Conservation (phyloP, 192 early-diverging fungal species). For the Coemansia sp. region DNA sequence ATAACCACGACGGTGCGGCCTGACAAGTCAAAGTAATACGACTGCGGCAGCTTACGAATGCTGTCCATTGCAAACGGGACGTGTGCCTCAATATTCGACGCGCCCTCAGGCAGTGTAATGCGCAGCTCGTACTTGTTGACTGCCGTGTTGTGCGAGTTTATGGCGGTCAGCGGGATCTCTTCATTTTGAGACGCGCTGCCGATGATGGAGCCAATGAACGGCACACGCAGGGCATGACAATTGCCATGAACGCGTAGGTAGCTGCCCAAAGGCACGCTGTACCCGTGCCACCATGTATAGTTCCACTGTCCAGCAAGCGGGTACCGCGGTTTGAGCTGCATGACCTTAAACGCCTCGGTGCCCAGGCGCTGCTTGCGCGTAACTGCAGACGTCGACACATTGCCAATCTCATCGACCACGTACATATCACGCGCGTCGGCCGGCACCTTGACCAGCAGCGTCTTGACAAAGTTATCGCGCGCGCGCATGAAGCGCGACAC, state of each 20-base stretch:
- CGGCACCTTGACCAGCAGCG: slow-evolving; percentile 57
- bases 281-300: slow-evolving; percentile 94
- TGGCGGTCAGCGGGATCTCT: slow-evolving; percentile 67
- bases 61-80: slow-evolving; percentile 63
- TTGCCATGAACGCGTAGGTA: slow-evolving; percentile 60
- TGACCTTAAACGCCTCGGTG: slow-evolving; percentile 52
- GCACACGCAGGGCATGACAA: slow-evolving; percentile 64
- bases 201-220: slow-evolving; percentile 64
- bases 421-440: slow-evolving; percentile 70
- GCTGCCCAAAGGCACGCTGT: slow-evolving; percentile 67
- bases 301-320: slow-evolving; percentile 97
- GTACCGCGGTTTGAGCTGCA: slow-evolving; percentile 87
- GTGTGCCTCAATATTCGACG: slow-evolving; percentile 65
- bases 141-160: slow-evolving; percentile 62
- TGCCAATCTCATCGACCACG: slow-evolving; percentile 82
- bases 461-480: slow-evolving; percentile 44
- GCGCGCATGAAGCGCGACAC: slow-evolving; percentile 17
- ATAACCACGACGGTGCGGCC: slow-evolving; percentile 83
- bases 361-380: not conserved
- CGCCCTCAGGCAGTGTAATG: slow-evolving; percentile 90
- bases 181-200: slow-evolving; percentile 65
- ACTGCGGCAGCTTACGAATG: slow-evolving; percentile 52
- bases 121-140: slow-evolving; percentile 66
- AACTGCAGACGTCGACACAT: slow-evolving; percentile 89
- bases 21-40: slow-evolving; percentile 87